A percentile compares a stretch with the other conserved stretches of the same genome.
These are phyloP conservation scores for Neurospora sp. DNA, from an alignment of 495 filamentous ascomycete species.

Conservation along the genomic window DNA sequence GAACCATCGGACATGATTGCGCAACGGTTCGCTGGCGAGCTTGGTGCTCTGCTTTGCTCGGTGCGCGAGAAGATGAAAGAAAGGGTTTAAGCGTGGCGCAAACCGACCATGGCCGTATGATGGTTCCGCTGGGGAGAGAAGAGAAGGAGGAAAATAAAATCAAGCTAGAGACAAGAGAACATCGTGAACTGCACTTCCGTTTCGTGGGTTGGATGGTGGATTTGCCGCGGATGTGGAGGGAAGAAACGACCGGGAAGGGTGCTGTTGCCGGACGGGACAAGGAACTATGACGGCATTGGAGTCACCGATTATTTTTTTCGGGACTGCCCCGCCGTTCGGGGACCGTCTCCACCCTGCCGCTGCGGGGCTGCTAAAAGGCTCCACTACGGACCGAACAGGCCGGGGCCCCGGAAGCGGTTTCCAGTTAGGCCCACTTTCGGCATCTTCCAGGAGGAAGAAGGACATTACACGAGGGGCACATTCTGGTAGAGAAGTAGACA, in stretches of 20 bases:
- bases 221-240: neutral
- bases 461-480: no score
- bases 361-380: neutral
- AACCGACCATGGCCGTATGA: neutral
- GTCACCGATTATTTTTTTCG: neutral
- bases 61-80: neutral
- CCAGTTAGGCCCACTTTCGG: neutral
- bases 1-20: conserved; percentile 28
- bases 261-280: neutral
- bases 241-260: neutral
- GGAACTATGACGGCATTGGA: neutral
- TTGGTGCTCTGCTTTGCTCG: neutral
- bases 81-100: neutral
- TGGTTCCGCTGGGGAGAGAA: neutral
- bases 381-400: neutral
- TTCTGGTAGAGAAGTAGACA: no score
- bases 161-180: neutral
- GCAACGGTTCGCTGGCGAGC: neutral
- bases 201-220: neutral
- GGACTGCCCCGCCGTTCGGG: neutral
- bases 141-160: neutral
- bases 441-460: neutral
- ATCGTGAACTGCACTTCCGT: neutral
- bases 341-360: neutral
- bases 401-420: neutral